These are phyloP conservation scores for Dionaea muscipula DNA, from an alignment of 179 eudicot genomes.

Conservation along the genomic window DNA sequence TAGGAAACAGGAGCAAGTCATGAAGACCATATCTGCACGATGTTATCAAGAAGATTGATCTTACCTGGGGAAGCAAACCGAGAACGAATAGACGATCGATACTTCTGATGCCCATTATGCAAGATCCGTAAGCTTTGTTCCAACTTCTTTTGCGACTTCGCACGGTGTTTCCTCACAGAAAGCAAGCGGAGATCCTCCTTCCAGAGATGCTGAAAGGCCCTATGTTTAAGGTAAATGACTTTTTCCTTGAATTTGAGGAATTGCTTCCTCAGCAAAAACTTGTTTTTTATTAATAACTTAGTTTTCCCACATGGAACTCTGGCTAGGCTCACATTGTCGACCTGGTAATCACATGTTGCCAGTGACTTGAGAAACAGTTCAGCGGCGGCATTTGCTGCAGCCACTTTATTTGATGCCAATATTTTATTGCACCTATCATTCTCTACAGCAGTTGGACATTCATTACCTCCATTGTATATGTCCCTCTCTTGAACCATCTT, in stretches of 20 bases:
- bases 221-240: constrained; percentile 49
- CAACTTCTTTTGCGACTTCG: constrained; percentile 53
- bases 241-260: constrained; percentile 46
- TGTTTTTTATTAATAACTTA: constrained; percentile 30
- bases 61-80: constrained; percentile 58
- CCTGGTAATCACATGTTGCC: constrained; percentile 22
- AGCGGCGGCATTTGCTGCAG: constrained; percentile 39
- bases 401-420: constrained; percentile 42
- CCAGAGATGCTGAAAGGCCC: constrained; percentile 65
- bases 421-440: constrained; percentile 26
- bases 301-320: constrained; percentile 16
- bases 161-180: constrained; percentile 41
- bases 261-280: constrained; percentile 41
- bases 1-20: background rate
- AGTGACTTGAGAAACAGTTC: constrained; percentile 40
- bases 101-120: constrained; percentile 38
- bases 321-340: constrained; percentile 13
- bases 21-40: background rate
- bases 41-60: background rate
- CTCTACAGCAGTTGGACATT: constrained; percentile 13
- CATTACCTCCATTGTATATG: constrained; percentile 3
- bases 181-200: constrained; percentile 61
- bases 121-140: constrained; percentile 32
- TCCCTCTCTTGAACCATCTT: constrained; percentile 6
- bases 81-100: constrained; percentile 47